Percentiles rank a stretch among this genome's conserved stretches.
Conservation (phyloP, 768 basidiomycete species). For the Goffeauzyma gilvescens region DNA sequence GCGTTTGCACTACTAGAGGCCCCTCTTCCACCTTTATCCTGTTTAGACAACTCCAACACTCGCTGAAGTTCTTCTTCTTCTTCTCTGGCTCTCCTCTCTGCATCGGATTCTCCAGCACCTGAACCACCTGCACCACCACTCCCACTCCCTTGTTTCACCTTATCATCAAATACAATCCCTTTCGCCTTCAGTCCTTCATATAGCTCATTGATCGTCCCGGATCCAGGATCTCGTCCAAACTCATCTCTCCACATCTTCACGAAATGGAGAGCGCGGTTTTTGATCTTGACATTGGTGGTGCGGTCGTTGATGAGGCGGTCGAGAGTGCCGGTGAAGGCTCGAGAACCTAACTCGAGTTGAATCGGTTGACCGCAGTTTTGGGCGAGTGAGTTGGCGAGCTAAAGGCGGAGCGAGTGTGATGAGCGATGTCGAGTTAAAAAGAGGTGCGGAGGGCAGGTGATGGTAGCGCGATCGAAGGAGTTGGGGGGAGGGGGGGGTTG, state of each 20-base stretch:
- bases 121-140: not conserved
- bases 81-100: constrained; percentile 21
- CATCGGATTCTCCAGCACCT: not conserved
- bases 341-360: constrained; percentile 68
- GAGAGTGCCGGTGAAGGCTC: constrained; percentile 74
- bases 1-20: constrained; percentile 11
- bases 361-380: constrained; percentile 74
- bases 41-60: constrained; percentile 78
- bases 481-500: not conserved
- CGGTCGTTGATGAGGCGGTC: constrained; percentile 76
- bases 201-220: constrained; percentile 81
- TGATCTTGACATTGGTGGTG: constrained; percentile 81
- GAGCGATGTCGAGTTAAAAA: not conserved
- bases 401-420: not conserved
- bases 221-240: constrained; percentile 56
- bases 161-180: constrained; percentile 41
- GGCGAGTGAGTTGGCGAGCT: constrained; percentile 64
- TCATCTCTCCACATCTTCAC: constrained; percentile 69
- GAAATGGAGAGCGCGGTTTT: constrained; percentile 48
- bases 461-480: no score
- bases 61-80: constrained; percentile 92
- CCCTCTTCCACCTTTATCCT: constrained; percentile 63
- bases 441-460: no score
- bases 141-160: not conserved
- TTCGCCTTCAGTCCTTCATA: constrained; percentile 60